Evolutionary conservation across 2,329 filamentous ascomycete species (phyloP), one percentile per base, ranked within the genome.

Genomic region (Penicillium sclerotigenum): DNA sequence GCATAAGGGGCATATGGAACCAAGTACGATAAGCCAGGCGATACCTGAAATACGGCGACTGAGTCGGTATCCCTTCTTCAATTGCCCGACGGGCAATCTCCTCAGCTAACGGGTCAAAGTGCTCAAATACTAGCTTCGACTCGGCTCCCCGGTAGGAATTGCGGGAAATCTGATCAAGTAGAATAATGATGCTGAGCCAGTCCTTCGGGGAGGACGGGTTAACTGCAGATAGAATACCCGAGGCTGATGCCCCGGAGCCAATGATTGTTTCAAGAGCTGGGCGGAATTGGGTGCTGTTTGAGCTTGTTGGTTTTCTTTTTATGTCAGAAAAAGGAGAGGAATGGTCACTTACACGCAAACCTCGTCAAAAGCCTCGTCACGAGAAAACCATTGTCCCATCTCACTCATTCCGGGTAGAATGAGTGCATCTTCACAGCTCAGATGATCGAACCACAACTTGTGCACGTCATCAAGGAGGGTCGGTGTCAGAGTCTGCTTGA

Each of bases 161-260:
- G 2, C 86, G 80, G 0, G 85, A 77, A 40, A 87, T 76, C 65
- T 88, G 85, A 59, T 88, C 86, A 2, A 88, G 77, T 2, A 88
- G 75, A 2, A 88, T 62, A 5, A 84, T 63, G 0, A 87, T 67
- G 42, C 77, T 76, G 2, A 88, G 71, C 65, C 65, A 68, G 8
- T 57, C 52, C 6, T 61, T 38, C 0, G 65, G 54, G 0, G 57
- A 58, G 2, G 48, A 52, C 10, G 57, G 53, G 34, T 60, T 61
- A 7, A 64, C 41, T 16, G 58, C 46, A 22, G 59, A 47, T 3
- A 67, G 43, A 6, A 68, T 64, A 1, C 60, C 52, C 6, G 43
- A 28, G 18, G 57, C 56, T 1, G 59, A 59, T 50, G 59, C 59
- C 20, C 38, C 33, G 4, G 61, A 61, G 16, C 14, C 34, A 29